Conservation (phyloP, 2,329 filamentous ascomycete genomes). For the Calonectria crousiana region DNA sequence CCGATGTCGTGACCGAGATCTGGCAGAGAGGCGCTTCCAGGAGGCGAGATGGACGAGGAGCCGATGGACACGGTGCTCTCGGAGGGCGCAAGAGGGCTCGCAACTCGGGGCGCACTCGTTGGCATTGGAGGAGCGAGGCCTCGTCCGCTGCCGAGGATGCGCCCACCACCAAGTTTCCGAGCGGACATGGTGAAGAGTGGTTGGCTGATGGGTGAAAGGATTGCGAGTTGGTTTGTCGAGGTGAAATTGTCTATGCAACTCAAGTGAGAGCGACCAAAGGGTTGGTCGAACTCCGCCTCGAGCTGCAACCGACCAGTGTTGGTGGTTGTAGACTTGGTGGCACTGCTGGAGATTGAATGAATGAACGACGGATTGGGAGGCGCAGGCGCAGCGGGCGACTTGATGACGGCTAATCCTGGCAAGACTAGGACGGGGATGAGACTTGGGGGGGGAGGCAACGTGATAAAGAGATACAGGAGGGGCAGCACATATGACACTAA, state of each 20-base stretch:
- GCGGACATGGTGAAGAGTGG: slow-evolving; percentile 72
- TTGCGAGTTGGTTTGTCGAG: neutral
- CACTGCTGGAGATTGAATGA: neutral
- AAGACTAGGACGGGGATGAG: slow-evolving; percentile 5
- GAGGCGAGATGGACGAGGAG: slow-evolving; percentile 77
- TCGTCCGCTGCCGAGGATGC: slow-evolving; percentile 89
- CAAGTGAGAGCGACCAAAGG: slow-evolving; percentile 46
- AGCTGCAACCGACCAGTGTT: slow-evolving; percentile 42
- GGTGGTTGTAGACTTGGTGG: slow-evolving; percentile 13
- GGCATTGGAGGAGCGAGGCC: slow-evolving; percentile 76
- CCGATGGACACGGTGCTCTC: slow-evolving; percentile 83
- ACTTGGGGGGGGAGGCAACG: neutral
- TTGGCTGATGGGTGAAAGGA: neutral
- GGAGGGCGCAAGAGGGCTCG: slow-evolving; percentile 66
- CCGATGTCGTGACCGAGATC: slow-evolving; percentile 82
- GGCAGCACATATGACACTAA: neutral
- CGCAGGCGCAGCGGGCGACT: slow-evolving; percentile 19
- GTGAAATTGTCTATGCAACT: slow-evolving; percentile 11
- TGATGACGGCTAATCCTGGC: slow-evolving; percentile 14
- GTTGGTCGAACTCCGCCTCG: slow-evolving; percentile 50
- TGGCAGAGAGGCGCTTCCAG: slow-evolving; percentile 71
- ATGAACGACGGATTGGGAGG: neutral
- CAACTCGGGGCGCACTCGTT: slow-evolving; percentile 56
- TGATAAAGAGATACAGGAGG: slow-evolving; percentile 14
- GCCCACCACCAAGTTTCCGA: slow-evolving; percentile 90